phyloP scores from a whole-genome alignment of 129 eudicot species.

The Calendula officinalis region DNA sequence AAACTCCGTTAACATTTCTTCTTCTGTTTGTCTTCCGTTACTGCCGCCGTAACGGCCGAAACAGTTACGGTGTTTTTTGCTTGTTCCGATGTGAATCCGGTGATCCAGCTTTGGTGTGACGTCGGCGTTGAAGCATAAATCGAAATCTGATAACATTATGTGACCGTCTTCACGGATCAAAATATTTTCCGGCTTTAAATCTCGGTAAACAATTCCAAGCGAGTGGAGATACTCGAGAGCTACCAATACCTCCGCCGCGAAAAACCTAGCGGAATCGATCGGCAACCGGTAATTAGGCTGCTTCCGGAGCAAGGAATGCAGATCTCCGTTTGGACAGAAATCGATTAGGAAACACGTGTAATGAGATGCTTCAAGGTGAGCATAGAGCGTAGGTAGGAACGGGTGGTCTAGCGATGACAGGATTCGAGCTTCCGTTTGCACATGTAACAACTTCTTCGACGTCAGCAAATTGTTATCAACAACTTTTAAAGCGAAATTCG shows the following conservation, averaged over 20 bases:
- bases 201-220: conserved; percentile 79
- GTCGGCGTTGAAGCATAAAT: conserved; percentile 70
- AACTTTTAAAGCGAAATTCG: conserved; percentile 83
- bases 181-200: conserved; percentile 86
- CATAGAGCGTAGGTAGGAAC: conserved; percentile 87
- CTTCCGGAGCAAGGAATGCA: conserved; percentile 70
- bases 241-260: conserved; percentile 63
- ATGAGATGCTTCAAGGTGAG: conserved; percentile 80
- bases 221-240: conserved; percentile 86
- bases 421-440: conserved; percentile 73
- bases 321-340: conserved; percentile 79
- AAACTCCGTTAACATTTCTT: conserved; percentile 53
- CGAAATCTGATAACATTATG: conserved; percentile 91
- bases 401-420: conserved; percentile 82
- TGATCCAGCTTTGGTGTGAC: conserved; percentile 48
- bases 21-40: neutral
- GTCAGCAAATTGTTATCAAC: conserved; percentile 65
- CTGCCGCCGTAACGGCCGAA: conserved; percentile 12
- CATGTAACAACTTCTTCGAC: conserved; percentile 59
- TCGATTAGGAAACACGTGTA: conserved; percentile 84
- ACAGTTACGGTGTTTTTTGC: conserved; percentile 2
- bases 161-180: conserved; percentile 84
- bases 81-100: conserved; percentile 1
- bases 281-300: conserved; percentile 71
- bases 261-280: conserved; percentile 61